Base-by-base conservation (phyloP, 2,329 filamentous ascomycete genomes). In the Bipolaris oryzae region DNA sequence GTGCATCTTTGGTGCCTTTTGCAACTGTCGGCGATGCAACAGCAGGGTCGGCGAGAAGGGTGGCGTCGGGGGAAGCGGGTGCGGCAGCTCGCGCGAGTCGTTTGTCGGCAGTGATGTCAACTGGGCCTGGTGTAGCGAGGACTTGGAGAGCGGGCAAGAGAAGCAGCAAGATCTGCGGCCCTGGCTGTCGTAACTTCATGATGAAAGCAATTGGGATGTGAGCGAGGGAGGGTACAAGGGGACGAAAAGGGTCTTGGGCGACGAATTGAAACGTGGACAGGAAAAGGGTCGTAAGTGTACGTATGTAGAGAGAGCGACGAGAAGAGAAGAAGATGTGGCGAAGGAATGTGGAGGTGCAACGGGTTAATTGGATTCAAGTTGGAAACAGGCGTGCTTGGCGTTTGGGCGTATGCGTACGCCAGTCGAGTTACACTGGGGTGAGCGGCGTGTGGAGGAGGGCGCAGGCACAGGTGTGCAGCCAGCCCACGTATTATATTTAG, bases 1-100 rank as follows among this genome's bases (percentile, higher is more conserved):
- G 94, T 53, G 90, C 91, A 79, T 95, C 89, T 74, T 92, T 92
- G 49, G 87, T 88, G 50, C 85, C 86, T 57, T 78, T 76, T 10
- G 67, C 56, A 2, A 55, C 67, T 2, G 66, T 49, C 2, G 61
- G 52, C 46, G 74, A 60, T 50, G 66, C 57, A 13, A 59, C 64
- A 34, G 71, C 64, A 13, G 64, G 58, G 39, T 67, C 58, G 34
- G 64, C 63, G 25, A 62, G 59, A 44, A 58, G 62, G 60, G 57
- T 68, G 60, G 55, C 50, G 48, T 61, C 62, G 49, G 60, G 45
- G 46, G 63, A 69, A 44, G 63, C 66, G 20, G 70, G 66, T 48
- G 63, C 67, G 11, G 68, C 64, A 31, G 72, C 76, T 45, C 71
- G 67, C n/a, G 68, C 69, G 28, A 75, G 52, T 16, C 61, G 62